A percentile compares a stretch with the other conserved stretches of the same genome.
Conservation (phyloP, 2,329 filamentous ascomycete species). For the Phoma sp. region DNA sequence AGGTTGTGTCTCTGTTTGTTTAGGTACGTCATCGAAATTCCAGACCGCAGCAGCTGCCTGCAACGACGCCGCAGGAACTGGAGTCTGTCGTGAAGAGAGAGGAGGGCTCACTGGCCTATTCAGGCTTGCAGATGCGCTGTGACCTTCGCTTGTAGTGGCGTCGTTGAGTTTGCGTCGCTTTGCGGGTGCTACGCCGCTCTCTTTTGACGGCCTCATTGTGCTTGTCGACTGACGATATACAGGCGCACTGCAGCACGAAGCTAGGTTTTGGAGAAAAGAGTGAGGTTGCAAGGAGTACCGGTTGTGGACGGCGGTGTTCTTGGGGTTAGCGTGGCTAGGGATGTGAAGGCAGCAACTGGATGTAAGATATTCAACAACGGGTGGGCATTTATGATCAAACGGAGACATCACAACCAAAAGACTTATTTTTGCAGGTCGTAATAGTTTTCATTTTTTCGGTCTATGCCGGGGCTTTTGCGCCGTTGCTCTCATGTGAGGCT, state of each 20-base stretch:
- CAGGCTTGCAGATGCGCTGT: neutral
- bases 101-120: constrained; percentile 41
- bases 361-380: too few species aligned
- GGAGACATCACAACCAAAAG: neutral
- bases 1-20: constrained; percentile 9
- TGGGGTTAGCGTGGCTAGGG: constrained; percentile 1
- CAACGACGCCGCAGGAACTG: neutral
- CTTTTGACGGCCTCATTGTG: constrained; percentile 15
- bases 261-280: too few species aligned
- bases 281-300: too few species aligned
- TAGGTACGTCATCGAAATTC: constrained; percentile 25
- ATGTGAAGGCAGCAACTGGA: neutral
- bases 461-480: constrained; percentile 28
- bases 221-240: too few species aligned
- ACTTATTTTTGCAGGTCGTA: constrained; percentile 1
- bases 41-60: constrained; percentile 14
- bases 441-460: constrained; percentile 31
- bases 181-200: constrained; percentile 17
- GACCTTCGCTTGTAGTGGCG: neutral
- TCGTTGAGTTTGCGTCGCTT: constrained; percentile 37
- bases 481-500: constrained; percentile 24
- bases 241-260: too few species aligned
- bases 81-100: constrained; percentile 18
- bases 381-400: neutral
- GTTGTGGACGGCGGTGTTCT: too few species aligned